phyloP scores from a whole-genome alignment of 1,139 yeast genomes.

The Pichia sp. region DNA sequence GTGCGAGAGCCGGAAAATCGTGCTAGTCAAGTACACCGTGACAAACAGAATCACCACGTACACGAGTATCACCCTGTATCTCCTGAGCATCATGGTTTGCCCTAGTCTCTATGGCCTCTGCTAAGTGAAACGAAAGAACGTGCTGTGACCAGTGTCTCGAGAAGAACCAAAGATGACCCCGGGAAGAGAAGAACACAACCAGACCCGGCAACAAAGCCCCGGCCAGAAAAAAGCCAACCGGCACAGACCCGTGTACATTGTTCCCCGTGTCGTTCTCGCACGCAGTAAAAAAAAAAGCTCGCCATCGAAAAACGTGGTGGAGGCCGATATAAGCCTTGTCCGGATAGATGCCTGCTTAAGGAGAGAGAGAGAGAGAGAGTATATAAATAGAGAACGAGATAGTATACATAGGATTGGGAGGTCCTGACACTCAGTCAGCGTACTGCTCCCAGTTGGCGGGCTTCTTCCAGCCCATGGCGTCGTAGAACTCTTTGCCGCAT shows the following conservation, averaged over 20 bases:
- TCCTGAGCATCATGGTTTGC: conserved; percentile 1
- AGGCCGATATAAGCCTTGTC: too few species aligned
- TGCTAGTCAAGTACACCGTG: not conserved
- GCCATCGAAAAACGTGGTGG: too few species aligned
- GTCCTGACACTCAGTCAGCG: conserved; percentile 13
- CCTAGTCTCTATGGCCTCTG: not conserved
- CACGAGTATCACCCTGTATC: conserved; percentile 2
- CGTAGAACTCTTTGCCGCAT: conserved; percentile 52
- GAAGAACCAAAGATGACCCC: not conserved
- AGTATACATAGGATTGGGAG: too few species aligned
- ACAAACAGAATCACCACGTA: not conserved
- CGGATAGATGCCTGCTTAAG: too few species aligned
- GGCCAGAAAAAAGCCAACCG: not conserved
- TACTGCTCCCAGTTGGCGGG: conserved; percentile 52
- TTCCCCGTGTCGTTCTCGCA: not conserved
- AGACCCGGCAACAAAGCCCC: not conserved
- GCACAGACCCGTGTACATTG: not conserved
- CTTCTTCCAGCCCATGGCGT: conserved; percentile 44
- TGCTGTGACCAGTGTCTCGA: not conserved
- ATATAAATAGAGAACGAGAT: not conserved
- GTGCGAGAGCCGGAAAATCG: not conserved
- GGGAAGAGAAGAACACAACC: not conserved
- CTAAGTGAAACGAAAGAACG: not conserved
- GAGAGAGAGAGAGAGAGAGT: not conserved
- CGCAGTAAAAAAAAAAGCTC: too few species aligned